Base-by-base conservation (phyloP, 495 filamentous ascomycete genomes). In the Symbiotaphrina buchneri region DNA sequence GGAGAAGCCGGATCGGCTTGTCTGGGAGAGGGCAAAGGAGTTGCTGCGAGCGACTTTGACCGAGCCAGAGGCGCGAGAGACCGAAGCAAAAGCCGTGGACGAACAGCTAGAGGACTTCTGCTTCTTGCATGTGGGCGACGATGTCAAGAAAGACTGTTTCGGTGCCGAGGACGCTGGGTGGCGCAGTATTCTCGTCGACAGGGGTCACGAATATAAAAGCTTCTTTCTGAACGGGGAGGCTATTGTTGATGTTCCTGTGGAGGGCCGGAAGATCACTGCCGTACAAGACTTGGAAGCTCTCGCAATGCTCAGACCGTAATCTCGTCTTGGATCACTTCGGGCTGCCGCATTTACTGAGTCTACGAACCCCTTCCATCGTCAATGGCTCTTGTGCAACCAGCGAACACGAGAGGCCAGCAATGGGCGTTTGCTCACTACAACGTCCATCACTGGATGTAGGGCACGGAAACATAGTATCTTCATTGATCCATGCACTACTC, bases 101-200 rank as follows among this genome's bases (percentile, higher is more conserved):
- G 27, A 15, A 14, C 24, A 21, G 20, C 21, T 18, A 8, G 36
- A 37, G 2, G 40, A 48, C 4, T 69, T 62, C 52, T 42, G 51
- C 7, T 58, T 51, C 39, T 37, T 81, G 0, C 71, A 80, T 45
- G 56, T 81, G 7, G 78, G 79, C 0, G 74, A 85, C 46, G 65
- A 77, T 28, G 42, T 54, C 2, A 40, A 50, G 15, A 69, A 76
- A 39, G 78, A 85, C 33, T 67, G 64, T 25, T 19, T 53, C 4
- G 74, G 56, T 3, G 73, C 77, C 4, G 25, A 44, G 18, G 44
- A 51, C 13, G 73, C 72, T 8, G 71, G 73, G 0, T 85, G 77
- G 78, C 47, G 61, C 27, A 56, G 56, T 3, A 50, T 69, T 11
- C 37, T 67, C 16, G 37, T 76, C 21, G 50, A 59, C 36, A 50